phyloP scores from a whole-genome alignment of 1,139 yeast genomes.

The Geotrichum carabidarum region DNA sequence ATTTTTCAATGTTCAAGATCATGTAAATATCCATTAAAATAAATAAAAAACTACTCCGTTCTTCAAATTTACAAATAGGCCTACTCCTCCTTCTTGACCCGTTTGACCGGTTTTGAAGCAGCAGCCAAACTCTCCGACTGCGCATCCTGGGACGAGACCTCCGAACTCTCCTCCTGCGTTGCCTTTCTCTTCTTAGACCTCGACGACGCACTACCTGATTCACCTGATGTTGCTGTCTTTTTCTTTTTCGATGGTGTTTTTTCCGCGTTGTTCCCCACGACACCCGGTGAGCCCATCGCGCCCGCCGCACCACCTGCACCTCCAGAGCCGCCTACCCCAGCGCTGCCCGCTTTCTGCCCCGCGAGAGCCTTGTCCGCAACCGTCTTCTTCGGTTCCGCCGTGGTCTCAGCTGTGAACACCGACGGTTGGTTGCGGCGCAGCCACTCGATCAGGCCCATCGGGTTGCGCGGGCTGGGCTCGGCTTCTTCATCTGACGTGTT shows the following conservation, averaged over 20 bases:
- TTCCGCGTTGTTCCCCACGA: background rate
- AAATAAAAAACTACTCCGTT: background rate
- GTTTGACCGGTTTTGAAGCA: background rate
- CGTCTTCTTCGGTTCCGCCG: constrained; percentile 4
- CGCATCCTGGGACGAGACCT: background rate
- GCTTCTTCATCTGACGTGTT: constrained; percentile 27
- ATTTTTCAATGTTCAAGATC: background rate
- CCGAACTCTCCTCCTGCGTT: background rate
- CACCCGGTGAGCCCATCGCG: no score
- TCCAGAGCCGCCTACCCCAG: background rate
- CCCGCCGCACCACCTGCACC: background rate
- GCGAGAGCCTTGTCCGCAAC: background rate
- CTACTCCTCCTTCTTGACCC: constrained; percentile 13
- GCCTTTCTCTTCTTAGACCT: constrained; percentile 7
- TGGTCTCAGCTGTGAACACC: constrained; percentile 20
- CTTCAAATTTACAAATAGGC: no score
- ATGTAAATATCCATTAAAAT: background rate
- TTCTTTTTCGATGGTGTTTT: constrained; percentile 8
- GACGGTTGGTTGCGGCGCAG: constrained; percentile 29
- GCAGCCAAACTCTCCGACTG: background rate
- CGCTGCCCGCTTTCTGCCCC: background rate
- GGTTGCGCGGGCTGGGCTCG: constrained; percentile 25
- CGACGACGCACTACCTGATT: background rate
- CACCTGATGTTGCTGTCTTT: background rate
- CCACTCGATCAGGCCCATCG: constrained; percentile 31